Base-by-base conservation (phyloP, 306 rosid genomes). In the Rosa chinensis region DNA sequence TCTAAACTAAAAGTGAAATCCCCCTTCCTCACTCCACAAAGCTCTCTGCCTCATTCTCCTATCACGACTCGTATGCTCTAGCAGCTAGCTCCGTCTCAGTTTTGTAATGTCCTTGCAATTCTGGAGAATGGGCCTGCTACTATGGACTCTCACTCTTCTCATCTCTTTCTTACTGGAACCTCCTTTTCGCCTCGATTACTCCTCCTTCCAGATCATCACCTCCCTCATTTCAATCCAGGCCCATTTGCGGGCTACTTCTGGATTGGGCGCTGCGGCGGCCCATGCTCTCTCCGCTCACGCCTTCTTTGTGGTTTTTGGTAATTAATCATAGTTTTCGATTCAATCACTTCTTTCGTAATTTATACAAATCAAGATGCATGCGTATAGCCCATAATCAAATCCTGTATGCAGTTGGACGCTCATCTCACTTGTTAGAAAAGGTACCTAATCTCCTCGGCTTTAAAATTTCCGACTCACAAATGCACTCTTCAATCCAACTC, bases 401-500 rank as follows among this genome's bases (percentile, higher is more conserved):
- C 73, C 82, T 84, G 2, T 35, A 14, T 89, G 93, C 94, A 94
- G 98, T 89, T 82, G 98, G 97, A 80, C 87, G 97, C 28, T 25
- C 28, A 25, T 25, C 28, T 25, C 28, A 25, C 40, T 4, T 13
- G 56, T 50, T 50, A 50, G 56, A 50, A 14, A 50, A 50, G 56
- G 56, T 50, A 16, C 7, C 44, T 4, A 42, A 4, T 42, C 44
- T 42, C 6, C 53, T 48, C 53, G 8, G 4, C 16, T 48, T 47
- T 47, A 0, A 8, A 10, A 14, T 48, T 48, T 10, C 16, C 4
- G 87, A 87, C 80, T 88, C 97, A 42, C 71, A 81, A 25, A 25
- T 94, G 93, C 94, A 94, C 88, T 80, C 90, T 89, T 94, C 97
- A 0, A 78, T 92, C 75, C 98, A 92, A 82, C 61, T 94, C 72